Evolutionary conservation across 306 rosid species (phyloP).

Genomic region (Rubus idaeus): DNA sequence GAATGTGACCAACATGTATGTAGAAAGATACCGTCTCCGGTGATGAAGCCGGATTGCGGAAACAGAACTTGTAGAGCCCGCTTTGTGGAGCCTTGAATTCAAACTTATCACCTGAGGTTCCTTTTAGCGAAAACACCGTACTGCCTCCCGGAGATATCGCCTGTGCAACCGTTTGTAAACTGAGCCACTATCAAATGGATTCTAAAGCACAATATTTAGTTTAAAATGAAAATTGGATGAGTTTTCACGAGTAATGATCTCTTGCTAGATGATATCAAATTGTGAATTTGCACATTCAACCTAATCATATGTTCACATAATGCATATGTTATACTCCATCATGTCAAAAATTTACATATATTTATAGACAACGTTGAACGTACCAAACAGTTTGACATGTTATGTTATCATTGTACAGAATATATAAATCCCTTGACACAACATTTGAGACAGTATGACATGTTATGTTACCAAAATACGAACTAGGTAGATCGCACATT

Average conservation of each 20-base stretch:
- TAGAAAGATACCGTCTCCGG: slow-evolving; percentile 8
- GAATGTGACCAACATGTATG: slow-evolving; percentile 16
- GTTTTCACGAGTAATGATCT: neutral
- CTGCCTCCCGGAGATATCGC: neutral
- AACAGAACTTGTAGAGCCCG: slow-evolving; percentile 21
- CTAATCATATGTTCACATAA: neutral
- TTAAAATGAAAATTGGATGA: neutral
- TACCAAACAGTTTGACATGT: neutral
- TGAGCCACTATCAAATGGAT: neutral
- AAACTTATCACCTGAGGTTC: slow-evolving; percentile 2
- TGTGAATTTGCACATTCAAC: neutral
- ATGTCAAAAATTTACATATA: no score
- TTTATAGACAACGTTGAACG: no score
- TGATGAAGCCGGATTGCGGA: neutral
- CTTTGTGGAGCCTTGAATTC: neutral
- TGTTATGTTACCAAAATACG: neutral
- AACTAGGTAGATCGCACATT: neutral
- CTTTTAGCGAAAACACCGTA: neutral
- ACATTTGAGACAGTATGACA: neutral
- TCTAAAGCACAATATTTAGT: neutral
- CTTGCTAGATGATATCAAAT: neutral
- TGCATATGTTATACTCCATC: neutral
- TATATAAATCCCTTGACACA: no score
- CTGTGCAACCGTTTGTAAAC: neutral
- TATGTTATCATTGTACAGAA: neutral